Conservation (phyloP, 1,139 yeast genomes). For the Yamadazyma taylorii region DNA sequence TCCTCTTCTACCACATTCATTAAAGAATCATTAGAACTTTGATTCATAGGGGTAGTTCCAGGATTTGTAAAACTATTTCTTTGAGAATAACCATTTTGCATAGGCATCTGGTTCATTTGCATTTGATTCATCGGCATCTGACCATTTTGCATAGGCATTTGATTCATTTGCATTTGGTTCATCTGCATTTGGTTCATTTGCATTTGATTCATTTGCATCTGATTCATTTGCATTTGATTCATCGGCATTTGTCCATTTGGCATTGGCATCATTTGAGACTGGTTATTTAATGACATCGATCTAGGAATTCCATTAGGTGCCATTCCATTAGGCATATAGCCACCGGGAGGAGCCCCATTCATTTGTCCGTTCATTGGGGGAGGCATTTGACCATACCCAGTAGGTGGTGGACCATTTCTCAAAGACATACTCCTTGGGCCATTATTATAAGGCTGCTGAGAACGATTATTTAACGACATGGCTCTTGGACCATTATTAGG, state of each 20-base stretch:
- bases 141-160: constrained; percentile 5
- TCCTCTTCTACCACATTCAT: constrained; percentile 47
- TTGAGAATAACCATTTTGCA: constrained; percentile 6
- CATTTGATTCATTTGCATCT: constrained; percentile 9
- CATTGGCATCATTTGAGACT: constrained; percentile 5
- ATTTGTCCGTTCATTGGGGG: constrained; percentile 4
- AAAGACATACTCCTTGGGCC: constrained; percentile 17
- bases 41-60: constrained; percentile 6
- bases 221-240: constrained; percentile 6
- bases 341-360: constrained; percentile 2
- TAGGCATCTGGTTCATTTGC: constrained; percentile 7
- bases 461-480: constrained; percentile 25
- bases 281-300: constrained; percentile 4
- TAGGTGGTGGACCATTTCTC: constrained; percentile 5
- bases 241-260: constrained; percentile 2
- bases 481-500: constrained; percentile 22
- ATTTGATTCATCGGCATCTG: constrained; percentile 8
- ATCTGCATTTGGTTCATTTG: constrained; percentile 9
- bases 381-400: constrained; percentile 4
- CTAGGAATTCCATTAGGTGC: constrained; percentile 3
- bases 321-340: constrained; percentile 3
- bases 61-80: neutral
- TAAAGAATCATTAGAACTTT: constrained; percentile 37
- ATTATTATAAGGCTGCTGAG: constrained; percentile 3
- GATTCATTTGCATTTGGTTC: constrained; percentile 9